Evolutionary conservation across 2,329 filamentous ascomycete species (phyloP).

Genomic region (Fulvia fulva): DNA sequence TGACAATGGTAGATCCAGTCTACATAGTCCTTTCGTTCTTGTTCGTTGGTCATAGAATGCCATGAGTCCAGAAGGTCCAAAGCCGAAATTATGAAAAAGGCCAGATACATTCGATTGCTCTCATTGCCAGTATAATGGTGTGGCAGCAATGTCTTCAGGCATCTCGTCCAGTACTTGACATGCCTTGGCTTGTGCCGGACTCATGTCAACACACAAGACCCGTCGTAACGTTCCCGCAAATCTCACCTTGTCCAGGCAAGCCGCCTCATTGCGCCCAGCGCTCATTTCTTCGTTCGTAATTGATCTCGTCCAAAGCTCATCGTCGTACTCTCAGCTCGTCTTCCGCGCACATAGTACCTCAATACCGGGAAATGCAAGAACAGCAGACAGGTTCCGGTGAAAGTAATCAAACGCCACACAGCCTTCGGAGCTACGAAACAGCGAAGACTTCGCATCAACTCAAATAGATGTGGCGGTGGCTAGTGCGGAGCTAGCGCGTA

Average conservation of each 20-base stretch:
- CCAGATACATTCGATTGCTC: slow-evolving; percentile 83
- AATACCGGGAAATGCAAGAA: not conserved
- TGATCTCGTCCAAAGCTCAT: not conserved
- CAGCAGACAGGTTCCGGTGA: not conserved
- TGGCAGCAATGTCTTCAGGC: slow-evolving; percentile 75
- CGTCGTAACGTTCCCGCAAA: not conserved
- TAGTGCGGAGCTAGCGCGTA: not conserved
- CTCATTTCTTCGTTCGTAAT: not conserved
- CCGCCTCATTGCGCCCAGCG: not conserved
- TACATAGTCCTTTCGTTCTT: slow-evolving; percentile 55
- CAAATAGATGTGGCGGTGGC: not conserved
- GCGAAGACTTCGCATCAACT: not conserved
- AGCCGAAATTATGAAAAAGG: slow-evolving; percentile 82
- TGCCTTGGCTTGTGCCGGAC: slow-evolving; percentile 46
- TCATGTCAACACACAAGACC: not conserved
- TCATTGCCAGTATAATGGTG: slow-evolving; percentile 82
- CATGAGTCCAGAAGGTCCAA: slow-evolving; percentile 73
- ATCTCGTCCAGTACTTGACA: slow-evolving; percentile 88
- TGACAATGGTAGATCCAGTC: slow-evolving; percentile 85
- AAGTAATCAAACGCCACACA: not conserved
- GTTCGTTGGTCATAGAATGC: slow-evolving; percentile 49
- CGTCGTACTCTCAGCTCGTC: not conserved
- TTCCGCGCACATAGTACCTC: not conserved
- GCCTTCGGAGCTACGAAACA: not conserved
- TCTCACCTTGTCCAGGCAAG: slow-evolving; percentile 10